Conservation (phyloP, 768 basidiomycete species). For the Trametopsis cervina region DNA sequence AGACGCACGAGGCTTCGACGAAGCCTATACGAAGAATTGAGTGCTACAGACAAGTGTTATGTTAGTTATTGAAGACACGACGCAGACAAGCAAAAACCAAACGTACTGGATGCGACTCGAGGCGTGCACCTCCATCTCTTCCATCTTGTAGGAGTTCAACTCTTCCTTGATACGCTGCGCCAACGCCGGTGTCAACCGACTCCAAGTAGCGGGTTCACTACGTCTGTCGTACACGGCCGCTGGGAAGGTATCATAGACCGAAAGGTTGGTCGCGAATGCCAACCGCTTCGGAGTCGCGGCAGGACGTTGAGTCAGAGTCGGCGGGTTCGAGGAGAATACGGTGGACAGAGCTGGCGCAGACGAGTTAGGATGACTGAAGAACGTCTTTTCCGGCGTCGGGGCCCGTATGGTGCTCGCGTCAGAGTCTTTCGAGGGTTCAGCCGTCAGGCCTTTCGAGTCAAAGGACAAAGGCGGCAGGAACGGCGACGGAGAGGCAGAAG, state of each 20-base stretch:
- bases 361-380: slow-evolving; percentile 85
- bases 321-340: slow-evolving; percentile 33
- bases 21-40: slow-evolving; percentile 76
- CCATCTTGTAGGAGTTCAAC: slow-evolving; percentile 98
- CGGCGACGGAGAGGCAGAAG: slow-evolving; percentile 28
- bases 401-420: slow-evolving; percentile 31
- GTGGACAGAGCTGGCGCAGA: slow-evolving; percentile 84
- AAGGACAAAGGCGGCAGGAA: slow-evolving; percentile 56
- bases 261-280: slow-evolving; percentile 86
- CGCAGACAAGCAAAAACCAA: slow-evolving; percentile 3
- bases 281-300: slow-evolving; percentile 70
- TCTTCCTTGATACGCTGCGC: slow-evolving; percentile 98
- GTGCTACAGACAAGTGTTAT: slow-evolving; percentile 41
- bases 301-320: slow-evolving; percentile 63
- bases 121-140: slow-evolving; percentile 98
- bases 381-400: slow-evolving; percentile 36
- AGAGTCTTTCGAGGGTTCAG: slow-evolving; percentile 35
- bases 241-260: slow-evolving; percentile 96
- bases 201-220: slow-evolving; percentile 96
- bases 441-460: slow-evolving; percentile 30
- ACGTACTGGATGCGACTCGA: slow-evolving; percentile 86
- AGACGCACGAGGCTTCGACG: slow-evolving; percentile 18
- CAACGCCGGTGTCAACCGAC: slow-evolving; percentile 86
- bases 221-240: slow-evolving; percentile 86
- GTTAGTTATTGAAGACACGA: slow-evolving; percentile 6